phyloP scores from a whole-genome alignment of 495 filamentous ascomycete genomes.

The Annulohypoxylon moriforme region DNA sequence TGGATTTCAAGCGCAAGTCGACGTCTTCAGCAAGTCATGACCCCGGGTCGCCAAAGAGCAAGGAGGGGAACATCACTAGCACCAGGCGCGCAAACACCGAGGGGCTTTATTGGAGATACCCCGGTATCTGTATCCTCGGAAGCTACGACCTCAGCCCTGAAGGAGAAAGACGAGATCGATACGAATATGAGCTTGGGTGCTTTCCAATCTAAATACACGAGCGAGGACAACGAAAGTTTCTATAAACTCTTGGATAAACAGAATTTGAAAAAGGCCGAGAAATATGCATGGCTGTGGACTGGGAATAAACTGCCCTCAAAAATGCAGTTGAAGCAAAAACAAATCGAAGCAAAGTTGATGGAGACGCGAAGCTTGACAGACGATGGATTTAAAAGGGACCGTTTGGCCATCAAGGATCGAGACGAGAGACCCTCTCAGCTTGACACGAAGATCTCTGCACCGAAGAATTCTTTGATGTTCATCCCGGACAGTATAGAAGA shows the following conservation, averaged over 20 bases:
- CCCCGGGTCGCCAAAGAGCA: slow-evolving; percentile 69
- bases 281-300: slow-evolving; percentile 87
- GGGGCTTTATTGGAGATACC: slow-evolving; percentile 71
- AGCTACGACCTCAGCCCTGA: slow-evolving; percentile 45
- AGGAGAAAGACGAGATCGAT: slow-evolving; percentile 69
- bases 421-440: slow-evolving; percentile 81
- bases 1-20: slow-evolving; percentile 87
- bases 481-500: slow-evolving; percentile 78
- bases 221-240: slow-evolving; percentile 97
- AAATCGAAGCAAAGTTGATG: slow-evolving; percentile 71
- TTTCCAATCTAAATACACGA: slow-evolving; percentile 94
- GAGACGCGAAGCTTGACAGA: slow-evolving; percentile 60
- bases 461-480: slow-evolving; percentile 92
- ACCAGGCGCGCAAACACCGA: slow-evolving; percentile 60
- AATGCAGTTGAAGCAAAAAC: slow-evolving; percentile 83
- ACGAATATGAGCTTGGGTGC: slow-evolving; percentile 82
- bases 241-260: slow-evolving; percentile 92
- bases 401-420: slow-evolving; percentile 67
- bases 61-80: slow-evolving; percentile 51
- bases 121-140: slow-evolving; percentile 68
- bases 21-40: slow-evolving; percentile 84
- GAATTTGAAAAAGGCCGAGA: slow-evolving; percentile 82
- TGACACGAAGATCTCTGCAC: slow-evolving; percentile 76
- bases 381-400: slow-evolving; percentile 64
- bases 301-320: slow-evolving; percentile 90